Evolutionary conservation across 2,329 filamentous ascomycete genomes (phyloP).

Genomic region (Aspergillus cejpii): DNA sequence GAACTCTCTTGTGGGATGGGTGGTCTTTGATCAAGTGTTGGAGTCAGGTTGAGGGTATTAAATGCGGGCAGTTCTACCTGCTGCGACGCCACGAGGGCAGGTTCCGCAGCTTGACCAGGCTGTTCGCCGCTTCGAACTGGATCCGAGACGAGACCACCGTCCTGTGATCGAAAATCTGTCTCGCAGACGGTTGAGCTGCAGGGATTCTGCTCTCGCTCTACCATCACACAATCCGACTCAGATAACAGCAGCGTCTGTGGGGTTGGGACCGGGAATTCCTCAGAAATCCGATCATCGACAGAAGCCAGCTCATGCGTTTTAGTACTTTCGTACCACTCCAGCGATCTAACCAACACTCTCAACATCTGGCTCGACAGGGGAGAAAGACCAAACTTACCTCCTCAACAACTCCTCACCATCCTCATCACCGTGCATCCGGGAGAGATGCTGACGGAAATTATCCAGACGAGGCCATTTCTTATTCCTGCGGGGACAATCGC

Average conservation of each 20-base stretch:
- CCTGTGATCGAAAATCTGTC: slow-evolving; percentile 3
- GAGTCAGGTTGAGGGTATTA: slow-evolving; percentile 9
- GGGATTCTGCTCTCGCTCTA: slow-evolving; percentile 2
- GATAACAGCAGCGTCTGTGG: slow-evolving; percentile 11
- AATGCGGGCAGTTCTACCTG: slow-evolving; percentile 12
- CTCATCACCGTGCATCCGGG: slow-evolving; percentile 56
- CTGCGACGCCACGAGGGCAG: not conserved
- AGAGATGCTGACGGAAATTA: slow-evolving; percentile 78
- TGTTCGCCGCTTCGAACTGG: not conserved
- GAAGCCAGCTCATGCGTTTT: slow-evolving; percentile 16
- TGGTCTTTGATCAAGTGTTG: slow-evolving; percentile 7
- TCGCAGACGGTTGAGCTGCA: slow-evolving; percentile 3
- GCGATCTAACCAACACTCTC: slow-evolving; percentile 21
- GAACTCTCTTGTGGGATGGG: slow-evolving; percentile 3
- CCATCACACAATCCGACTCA: slow-evolving; percentile 7
- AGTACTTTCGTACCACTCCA: slow-evolving; percentile 32
- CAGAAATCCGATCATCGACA: slow-evolving; percentile 14
- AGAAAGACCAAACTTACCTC: slow-evolving; percentile 35
- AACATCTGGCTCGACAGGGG: not conserved
- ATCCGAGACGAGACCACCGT: slow-evolving; percentile 1
- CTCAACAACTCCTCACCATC: slow-evolving; percentile 42
- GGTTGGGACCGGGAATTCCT: slow-evolving; percentile 11
- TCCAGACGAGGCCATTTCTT: slow-evolving; percentile 77
- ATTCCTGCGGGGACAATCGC: slow-evolving; percentile 50
- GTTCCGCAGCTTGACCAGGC: not conserved